phyloP scores from a whole-genome alignment of 1,284 basidiomycete species.

The Naganishia liquefaciens region DNA sequence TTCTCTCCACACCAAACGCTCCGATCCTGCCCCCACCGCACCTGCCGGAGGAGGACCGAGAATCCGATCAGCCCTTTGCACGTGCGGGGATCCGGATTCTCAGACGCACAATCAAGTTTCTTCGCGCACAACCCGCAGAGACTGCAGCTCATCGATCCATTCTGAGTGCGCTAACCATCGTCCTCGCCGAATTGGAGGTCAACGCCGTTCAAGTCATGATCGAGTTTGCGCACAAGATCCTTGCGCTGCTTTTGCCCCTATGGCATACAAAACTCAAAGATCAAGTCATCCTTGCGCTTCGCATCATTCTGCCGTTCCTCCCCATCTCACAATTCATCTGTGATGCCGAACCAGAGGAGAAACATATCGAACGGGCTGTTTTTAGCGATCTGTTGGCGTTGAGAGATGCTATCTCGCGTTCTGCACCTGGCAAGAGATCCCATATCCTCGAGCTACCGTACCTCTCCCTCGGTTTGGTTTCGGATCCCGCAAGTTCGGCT shows the following conservation, averaged over 20 bases:
- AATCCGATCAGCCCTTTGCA: conserved; percentile 11
- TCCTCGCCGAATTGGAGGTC: conserved; percentile 69
- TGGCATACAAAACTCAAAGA: conserved; percentile 68
- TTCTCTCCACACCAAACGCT: conserved; percentile 61
- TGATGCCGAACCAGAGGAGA: conserved; percentile 13
- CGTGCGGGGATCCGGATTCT: conserved; percentile 58
- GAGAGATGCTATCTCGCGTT: conserved; percentile 11
- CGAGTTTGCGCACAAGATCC: conserved; percentile 63
- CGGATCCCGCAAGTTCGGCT: neutral
- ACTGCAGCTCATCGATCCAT: conserved; percentile 74
- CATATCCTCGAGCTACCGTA: conserved; percentile 13
- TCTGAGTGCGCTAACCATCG: conserved; percentile 66
- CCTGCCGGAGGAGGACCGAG: conserved; percentile 23
- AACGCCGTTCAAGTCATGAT: conserved; percentile 66
- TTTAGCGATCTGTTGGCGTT: conserved; percentile 11
- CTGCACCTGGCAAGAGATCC: conserved; percentile 3
- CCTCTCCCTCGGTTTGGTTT: neutral
- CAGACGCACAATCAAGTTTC: conserved; percentile 65
- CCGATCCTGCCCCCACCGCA: conserved; percentile 40
- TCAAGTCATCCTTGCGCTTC: conserved; percentile 64
- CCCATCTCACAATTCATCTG: conserved; percentile 17
- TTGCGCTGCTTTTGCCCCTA: conserved; percentile 66
- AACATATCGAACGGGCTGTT: conserved; percentile 14
- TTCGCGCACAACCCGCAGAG: conserved; percentile 58
- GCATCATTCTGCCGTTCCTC: conserved; percentile 55